phyloP scores from a whole-genome alignment of 2,329 filamentous ascomycete species.

The Ophiostoma novo-ulmi region DNA sequence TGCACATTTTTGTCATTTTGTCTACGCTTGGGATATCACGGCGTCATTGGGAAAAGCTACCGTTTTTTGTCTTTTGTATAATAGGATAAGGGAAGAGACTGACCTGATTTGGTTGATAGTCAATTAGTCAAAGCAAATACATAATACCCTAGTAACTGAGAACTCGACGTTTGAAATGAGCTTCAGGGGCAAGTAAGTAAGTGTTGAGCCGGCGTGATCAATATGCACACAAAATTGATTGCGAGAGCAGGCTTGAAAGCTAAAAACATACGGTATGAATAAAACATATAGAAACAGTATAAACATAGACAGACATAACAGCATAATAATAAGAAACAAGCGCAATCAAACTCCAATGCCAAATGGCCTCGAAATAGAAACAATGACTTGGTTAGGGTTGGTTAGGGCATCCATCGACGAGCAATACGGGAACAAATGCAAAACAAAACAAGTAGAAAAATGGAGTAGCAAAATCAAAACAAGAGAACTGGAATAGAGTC shows the following conservation, averaged over 20 bases:
- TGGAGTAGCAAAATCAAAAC: not conserved
- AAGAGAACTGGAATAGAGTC: not conserved
- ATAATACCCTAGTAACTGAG: slow-evolving; percentile 2
- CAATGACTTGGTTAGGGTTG: not conserved
- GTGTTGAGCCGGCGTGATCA: not conserved
- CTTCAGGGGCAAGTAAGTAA: no score
- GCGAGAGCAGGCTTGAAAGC: not conserved
- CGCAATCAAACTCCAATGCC: not conserved
- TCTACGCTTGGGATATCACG: slow-evolving; percentile 11
- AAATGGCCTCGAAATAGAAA: not conserved
- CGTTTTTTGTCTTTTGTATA: slow-evolving; percentile 7
- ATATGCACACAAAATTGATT: not conserved
- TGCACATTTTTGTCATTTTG: slow-evolving; percentile 2
- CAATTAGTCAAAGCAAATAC: slow-evolving; percentile 2
- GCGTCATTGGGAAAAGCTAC: slow-evolving; percentile 11
- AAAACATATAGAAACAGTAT: not conserved
- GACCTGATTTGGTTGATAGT: not conserved
- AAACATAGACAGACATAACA: not conserved
- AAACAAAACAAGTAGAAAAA: not conserved
- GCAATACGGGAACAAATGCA: not conserved
- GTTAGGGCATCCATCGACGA: not conserved
- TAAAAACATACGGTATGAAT: not conserved
- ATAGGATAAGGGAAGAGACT: not conserved
- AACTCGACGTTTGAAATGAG: not conserved
- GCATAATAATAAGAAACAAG: not conserved